Evolutionary conservation across 768 basidiomycete genomes (phyloP), one percentile per base, ranked within the genome.

Genomic region (Auriscalpium vulgare): DNA sequence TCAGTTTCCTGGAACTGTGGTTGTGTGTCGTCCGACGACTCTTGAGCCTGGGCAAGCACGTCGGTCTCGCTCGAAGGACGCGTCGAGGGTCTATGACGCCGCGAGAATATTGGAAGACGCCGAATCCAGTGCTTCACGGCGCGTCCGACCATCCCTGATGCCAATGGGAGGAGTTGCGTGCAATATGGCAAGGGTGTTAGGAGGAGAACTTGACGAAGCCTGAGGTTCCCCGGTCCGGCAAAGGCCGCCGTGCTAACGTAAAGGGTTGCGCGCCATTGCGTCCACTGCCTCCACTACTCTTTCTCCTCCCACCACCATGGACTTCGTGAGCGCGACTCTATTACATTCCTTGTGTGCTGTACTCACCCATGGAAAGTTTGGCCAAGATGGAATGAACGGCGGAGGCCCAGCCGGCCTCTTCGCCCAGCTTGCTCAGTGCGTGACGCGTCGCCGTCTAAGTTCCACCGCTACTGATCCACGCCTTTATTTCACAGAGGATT

Each of bases 341-440:
- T 6, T 10, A 34, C 38, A 35, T 29, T 37, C 10, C 17, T 53
- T 45, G 7, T 29, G 29, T 29, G 47, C 11, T 23, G 50, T 10
- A 10, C 17, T 17, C 1, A 16, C 14, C 16, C 37, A 9, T 16
- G 14, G 8, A 10, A 17, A 62, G 60, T 62, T 59, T 38, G 60
- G 55, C 16, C 54, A 62, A 0, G 59, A 50, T 37, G 60, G 52
- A 43, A 49, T 17, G 56, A 70, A 56, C 61, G 60, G 62, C 48
- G 79, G 74, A 57, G 83, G 79, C 4, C 80, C 86, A 36, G 84
- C 70, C 14, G 84, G 79, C 19, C 63, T 91, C 40, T 76, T 91
- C 47, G 76, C 80, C 44, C 86, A 89, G 52, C 69, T 90, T 35
- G 83, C 83, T 11, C 81, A 81, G 81, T 87, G 68, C 40, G 40